phyloP scores from a whole-genome alignment of 1,284 basidiomycete species.

The Leccinum fuscescens region DNA sequence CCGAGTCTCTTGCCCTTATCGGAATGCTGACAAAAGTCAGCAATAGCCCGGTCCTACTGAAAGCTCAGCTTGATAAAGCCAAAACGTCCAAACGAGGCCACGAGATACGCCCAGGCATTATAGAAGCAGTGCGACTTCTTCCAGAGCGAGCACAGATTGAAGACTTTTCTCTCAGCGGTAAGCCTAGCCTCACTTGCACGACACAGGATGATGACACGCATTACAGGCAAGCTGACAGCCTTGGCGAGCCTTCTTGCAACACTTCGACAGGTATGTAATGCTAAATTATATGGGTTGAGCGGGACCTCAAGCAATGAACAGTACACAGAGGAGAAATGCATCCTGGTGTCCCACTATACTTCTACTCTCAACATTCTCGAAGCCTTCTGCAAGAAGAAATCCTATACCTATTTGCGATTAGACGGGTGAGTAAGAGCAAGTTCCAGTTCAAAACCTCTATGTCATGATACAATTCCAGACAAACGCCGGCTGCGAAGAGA shows the following conservation, averaged over 20 bases:
- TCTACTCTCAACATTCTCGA: constrained; percentile 92
- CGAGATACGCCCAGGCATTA: constrained; percentile 51
- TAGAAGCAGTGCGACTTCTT: constrained; percentile 66
- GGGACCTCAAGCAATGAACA: constrained; percentile 28
- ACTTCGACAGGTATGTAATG: constrained; percentile 53
- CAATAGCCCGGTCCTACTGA: constrained; percentile 88
- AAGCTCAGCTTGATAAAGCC: constrained; percentile 45
- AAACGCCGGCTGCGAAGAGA: constrained; percentile 76
- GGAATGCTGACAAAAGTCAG: constrained; percentile 85
- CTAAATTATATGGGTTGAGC: neutral
- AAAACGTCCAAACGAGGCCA: constrained; percentile 34
- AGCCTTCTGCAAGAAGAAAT: constrained; percentile 73
- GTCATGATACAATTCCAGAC: constrained; percentile 42
- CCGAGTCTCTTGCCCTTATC: constrained; percentile 83
- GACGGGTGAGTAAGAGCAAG: constrained; percentile 65
- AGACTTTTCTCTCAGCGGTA: constrained; percentile 78
- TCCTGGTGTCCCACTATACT: constrained; percentile 88
- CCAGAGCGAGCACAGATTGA: constrained; percentile 61
- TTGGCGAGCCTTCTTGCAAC: constrained; percentile 71
- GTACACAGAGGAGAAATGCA: constrained; percentile 89
- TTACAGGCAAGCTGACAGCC: constrained; percentile 76
- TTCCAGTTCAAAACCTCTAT: neutral
- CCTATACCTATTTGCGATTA: constrained; percentile 81
- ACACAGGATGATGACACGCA: neutral
- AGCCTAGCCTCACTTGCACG: constrained; percentile 13